Percentiles rank a stretch among this genome's conserved stretches.
Evolutionary conservation across 495 filamentous ascomycete species (phyloP).

Genomic region (Viridothelium virens): DNA sequence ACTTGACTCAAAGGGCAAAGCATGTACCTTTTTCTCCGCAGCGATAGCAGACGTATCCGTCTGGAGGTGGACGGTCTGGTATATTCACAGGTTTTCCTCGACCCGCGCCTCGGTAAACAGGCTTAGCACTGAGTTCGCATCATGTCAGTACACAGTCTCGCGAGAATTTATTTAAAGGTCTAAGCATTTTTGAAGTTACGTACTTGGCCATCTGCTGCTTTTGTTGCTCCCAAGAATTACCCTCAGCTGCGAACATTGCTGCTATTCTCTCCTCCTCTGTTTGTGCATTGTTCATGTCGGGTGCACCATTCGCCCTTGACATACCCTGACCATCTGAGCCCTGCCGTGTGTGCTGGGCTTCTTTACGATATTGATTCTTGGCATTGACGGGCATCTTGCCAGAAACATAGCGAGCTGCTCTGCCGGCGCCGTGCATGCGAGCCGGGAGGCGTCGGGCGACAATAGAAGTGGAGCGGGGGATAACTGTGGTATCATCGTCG

Average conservation of each 20-base stretch:
- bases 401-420: conserved; percentile 90
- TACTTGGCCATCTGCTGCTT: conserved; percentile 83
- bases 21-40: conserved; percentile 78
- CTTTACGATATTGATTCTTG: conserved; percentile 68
- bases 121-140: conserved; percentile 49
- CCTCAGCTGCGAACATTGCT: conserved; percentile 77
- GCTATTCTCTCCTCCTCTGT: conserved; percentile 87
- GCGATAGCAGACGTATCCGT: conserved; percentile 94
- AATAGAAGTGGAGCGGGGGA: conserved; percentile 86
- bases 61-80: conserved; percentile 82
- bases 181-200: conserved; percentile 36
- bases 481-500: conserved; percentile 92
- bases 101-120: conserved; percentile 46
- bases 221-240: conserved; percentile 77
- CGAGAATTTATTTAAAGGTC: conserved; percentile 15
- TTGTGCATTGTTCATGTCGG: conserved; percentile 60
- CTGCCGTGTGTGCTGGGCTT: conserved; percentile 34
- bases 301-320: conserved; percentile 45
- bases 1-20: conserved; percentile 2
- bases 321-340: not conserved
- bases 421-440: conserved; percentile 67
- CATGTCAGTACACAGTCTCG: conserved; percentile 23
- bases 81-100: conserved; percentile 64
- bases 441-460: conserved; percentile 85
- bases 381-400: conserved; percentile 93